Evolutionary conservation across 2,329 filamentous ascomycete species (phyloP), one percentile per base, ranked within the genome.

Genomic region (Sarocladium strictum): DNA sequence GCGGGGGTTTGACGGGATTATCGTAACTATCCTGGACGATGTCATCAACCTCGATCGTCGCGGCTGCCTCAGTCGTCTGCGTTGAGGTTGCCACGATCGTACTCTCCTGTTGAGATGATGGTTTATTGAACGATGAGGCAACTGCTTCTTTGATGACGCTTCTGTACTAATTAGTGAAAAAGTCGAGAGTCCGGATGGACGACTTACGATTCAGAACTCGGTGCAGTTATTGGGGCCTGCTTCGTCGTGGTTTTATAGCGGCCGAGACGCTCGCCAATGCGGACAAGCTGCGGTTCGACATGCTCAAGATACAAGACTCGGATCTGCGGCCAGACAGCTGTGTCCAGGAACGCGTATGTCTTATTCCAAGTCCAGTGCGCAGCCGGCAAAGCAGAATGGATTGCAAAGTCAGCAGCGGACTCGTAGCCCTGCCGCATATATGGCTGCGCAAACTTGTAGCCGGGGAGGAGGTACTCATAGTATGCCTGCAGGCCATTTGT

Each of bases 211-310:
- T 35, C 38, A 19, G 50, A n/a, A 37, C 23, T 15, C 15, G 37
- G 10, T n/a, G 23, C 37, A 27, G 19, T 47, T 9, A 23, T 10
- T 14, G 73, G 69, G 24, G 62, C 57, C 64, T 58, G 35, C 45
- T 60, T 55, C 19, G 54, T 62, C 57, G 69, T 69, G 50, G 70
- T 72, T 45, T 72, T 85, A 69, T 91, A 89, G 49, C 87, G 79
- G 38, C 91, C 92, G 11, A 99, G 80, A 45, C 92, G 85, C 72
- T 97, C 88, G 12, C 90, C 89, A 63, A 99, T 97, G 63, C 91
- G 90, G 55, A 93, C 82, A 14, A 99, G 79, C 70, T 99, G 95
- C 14, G 95, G 95, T 72, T 97, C 92, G 3, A 99, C 92, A 62
- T 96, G 96, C 65, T 96, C 86, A 11, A 86, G 82, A 65, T 97